Evolutionary conservation across 306 rosid species (phyloP).

Genomic region (Glycine latifolia): DNA sequence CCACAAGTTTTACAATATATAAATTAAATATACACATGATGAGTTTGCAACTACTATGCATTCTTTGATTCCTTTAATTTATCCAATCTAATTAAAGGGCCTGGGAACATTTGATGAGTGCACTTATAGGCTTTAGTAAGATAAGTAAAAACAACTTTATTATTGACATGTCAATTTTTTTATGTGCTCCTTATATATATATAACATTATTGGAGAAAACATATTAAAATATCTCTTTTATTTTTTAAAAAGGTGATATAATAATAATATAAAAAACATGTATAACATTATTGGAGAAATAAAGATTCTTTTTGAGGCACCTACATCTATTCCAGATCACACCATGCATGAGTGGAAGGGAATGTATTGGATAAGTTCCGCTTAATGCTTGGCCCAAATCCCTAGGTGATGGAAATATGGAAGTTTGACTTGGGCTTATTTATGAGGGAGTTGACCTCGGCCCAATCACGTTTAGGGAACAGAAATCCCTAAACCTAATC

Average conservation of each 20-base stretch:
- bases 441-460: no score
- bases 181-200: no score
- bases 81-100: neutral
- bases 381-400: no score
- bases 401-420: no score
- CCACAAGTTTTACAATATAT: neutral
- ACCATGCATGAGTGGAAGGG: conserved; percentile 38
- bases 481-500: no score
- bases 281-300: neutral
- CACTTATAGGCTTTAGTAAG: conserved; percentile 11
- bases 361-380: no score
- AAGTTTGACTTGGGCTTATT: no score
- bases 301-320: neutral
- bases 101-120: neutral
- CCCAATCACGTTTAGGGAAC: no score
- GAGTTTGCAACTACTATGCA: neutral
- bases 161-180: neutral
- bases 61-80: conserved; percentile 3
- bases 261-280: neutral
- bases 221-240: neutral
- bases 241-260: neutral
- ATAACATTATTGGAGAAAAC: neutral
- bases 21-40: neutral
- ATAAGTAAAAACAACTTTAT: neutral
- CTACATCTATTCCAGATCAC: conserved; percentile 19